Conservation (phyloP, 176 grass and related monocot species). For the Saccharum officinarum region DNA sequence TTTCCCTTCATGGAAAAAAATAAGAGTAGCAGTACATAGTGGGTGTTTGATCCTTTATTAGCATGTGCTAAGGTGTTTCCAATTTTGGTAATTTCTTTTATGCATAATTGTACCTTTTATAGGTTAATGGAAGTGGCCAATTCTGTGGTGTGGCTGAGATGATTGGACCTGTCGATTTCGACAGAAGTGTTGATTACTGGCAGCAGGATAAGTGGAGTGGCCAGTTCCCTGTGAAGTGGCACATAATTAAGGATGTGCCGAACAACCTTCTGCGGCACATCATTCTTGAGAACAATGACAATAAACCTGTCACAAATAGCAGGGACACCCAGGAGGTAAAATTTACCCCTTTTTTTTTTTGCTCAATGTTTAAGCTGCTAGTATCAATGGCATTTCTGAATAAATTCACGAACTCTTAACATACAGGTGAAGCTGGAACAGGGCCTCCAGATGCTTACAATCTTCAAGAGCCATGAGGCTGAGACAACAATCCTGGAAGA, state of each 20-base stretch:
- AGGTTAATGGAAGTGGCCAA: constrained; percentile 89
- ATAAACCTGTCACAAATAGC: constrained; percentile 90
- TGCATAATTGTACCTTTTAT: constrained; percentile 7
- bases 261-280: constrained; percentile 81
- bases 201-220: constrained; percentile 93
- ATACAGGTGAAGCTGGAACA: constrained; percentile 90
- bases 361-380: not conserved
- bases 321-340: constrained; percentile 90
- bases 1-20: not conserved
- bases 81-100: not conserved
- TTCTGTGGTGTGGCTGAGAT: constrained; percentile 94
- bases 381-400: not conserved
- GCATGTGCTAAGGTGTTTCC: not conserved
- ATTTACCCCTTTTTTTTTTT: not conserved
- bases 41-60: not conserved
- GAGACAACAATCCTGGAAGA: constrained; percentile 83
- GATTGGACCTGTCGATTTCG: constrained; percentile 83
- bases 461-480: constrained; percentile 78
- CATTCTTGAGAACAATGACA: constrained; percentile 83
- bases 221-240: constrained; percentile 92
- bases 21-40: not conserved
- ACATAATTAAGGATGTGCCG: constrained; percentile 81
- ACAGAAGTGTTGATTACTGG: constrained; percentile 86
- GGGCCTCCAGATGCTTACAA: constrained; percentile 73
- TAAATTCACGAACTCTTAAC: constrained; percentile 3